Evolutionary conservation across 192 early-diverging fungal species (phyloP).

Genomic region (Linnemannia exigua): DNA sequence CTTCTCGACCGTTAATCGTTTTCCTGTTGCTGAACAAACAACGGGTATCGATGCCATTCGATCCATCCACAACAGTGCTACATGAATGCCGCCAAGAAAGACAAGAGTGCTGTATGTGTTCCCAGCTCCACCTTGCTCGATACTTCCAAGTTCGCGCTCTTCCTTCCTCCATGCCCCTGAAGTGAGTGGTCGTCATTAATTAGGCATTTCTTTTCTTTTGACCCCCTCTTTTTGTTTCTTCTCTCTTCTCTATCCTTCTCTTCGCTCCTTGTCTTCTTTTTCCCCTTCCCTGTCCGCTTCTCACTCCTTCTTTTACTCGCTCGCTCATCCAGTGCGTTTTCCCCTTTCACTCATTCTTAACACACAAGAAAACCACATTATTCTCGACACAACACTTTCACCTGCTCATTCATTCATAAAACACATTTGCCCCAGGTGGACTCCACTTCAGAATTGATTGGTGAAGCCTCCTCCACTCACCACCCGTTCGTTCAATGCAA

Average conservation of each 20-base stretch:
- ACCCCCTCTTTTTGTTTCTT: not conserved
- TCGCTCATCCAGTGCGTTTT: not conserved
- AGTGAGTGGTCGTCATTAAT: not conserved
- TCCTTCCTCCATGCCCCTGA: not conserved
- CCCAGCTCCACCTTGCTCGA: not conserved
- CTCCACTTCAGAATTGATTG: not conserved
- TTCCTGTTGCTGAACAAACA: not conserved
- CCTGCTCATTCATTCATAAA: not conserved
- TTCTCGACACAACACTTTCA: not conserved
- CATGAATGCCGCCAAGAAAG: too few relatives aligned
- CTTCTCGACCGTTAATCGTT: too few relatives aligned
- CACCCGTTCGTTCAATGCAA: constrained; percentile 17
- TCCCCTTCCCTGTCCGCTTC: not conserved
- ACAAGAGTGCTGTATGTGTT: too few relatives aligned
- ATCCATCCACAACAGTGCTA: too few relatives aligned
- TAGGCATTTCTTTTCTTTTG: not conserved
- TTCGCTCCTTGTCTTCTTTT: not conserved
- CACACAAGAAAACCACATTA: not conserved
- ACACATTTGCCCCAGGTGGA: not conserved
- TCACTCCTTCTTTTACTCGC: not conserved
- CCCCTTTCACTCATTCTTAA: not conserved
- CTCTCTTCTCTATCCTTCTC: constrained; percentile 10
- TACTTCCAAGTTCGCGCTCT: not conserved
- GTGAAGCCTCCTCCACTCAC: not conserved
- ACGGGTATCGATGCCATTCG: too few relatives aligned